Conservation (phyloP, 768 basidiomycete genomes). For the Panellus pusillus region DNA sequence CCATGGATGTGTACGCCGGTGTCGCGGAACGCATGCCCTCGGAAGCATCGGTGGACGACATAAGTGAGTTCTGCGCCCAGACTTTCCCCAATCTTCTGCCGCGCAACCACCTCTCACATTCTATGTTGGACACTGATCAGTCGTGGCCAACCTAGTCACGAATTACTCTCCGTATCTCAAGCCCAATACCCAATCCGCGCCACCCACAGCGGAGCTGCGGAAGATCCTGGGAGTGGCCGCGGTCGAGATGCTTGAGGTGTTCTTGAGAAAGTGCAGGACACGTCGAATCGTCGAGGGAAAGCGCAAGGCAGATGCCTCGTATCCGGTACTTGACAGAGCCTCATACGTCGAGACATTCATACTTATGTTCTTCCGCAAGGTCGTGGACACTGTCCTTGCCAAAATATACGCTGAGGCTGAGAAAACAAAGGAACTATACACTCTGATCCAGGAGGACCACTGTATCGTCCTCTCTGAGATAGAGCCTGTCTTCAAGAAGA, state of each 20-base stretch:
- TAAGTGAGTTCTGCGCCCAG: constrained; percentile 64
- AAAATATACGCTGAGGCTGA: constrained; percentile 67
- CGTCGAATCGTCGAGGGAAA: constrained; percentile 36
- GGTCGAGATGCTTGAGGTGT: constrained; percentile 70
- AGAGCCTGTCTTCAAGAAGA: constrained; percentile 52
- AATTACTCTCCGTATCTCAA: constrained; percentile 88
- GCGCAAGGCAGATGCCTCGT: constrained; percentile 19
- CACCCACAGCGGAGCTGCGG: constrained; percentile 68
- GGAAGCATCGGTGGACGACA: constrained; percentile 73
- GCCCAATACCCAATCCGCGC: constrained; percentile 65
- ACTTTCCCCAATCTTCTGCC: constrained; percentile 22
- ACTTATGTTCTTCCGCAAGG: constrained; percentile 36
- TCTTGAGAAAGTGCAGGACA: constrained; percentile 62
- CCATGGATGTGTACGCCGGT: constrained; percentile 73
- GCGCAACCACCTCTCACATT: constrained; percentile 27
- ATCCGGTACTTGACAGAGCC: constrained; percentile 9
- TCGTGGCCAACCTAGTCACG: constrained; percentile 85
- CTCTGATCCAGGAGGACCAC: constrained; percentile 55
- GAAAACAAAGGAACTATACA: constrained; percentile 61
- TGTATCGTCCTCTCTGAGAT: constrained; percentile 60
- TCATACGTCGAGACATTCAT: neutral
- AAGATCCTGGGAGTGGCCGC: constrained; percentile 65
- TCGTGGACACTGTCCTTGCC: constrained; percentile 80
- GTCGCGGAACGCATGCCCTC: constrained; percentile 68
- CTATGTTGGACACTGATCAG: constrained; percentile 68